Evolutionary conservation across 164 flowering plant species (phyloP).

Genomic region (Stephania cephalantha): DNA sequence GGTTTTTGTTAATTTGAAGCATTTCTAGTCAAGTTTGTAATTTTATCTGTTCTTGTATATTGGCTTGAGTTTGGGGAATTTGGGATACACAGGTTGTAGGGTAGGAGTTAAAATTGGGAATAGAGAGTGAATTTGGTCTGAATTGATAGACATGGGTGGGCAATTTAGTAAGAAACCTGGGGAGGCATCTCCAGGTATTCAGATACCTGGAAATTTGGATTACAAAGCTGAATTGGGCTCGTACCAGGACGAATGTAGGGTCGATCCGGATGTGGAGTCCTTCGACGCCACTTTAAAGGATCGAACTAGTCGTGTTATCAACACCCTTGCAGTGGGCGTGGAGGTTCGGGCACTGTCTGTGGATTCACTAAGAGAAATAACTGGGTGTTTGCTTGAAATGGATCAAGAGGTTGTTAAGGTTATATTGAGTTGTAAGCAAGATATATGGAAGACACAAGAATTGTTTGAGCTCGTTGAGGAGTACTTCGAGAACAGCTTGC

Average conservation of each 20-base stretch:
- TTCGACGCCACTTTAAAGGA: slow-evolving; percentile 53
- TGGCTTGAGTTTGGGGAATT: not conserved
- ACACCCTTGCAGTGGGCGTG: slow-evolving; percentile 41
- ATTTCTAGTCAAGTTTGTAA: not conserved
- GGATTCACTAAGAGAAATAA: slow-evolving; percentile 57
- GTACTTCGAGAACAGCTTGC: slow-evolving; percentile 65
- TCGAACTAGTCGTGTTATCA: slow-evolving; percentile 51
- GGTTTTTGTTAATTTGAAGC: not conserved
- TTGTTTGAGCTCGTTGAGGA: slow-evolving; percentile 61
- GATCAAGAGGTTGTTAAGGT: slow-evolving; percentile 67
- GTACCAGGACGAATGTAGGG: slow-evolving; percentile 56
- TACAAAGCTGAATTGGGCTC: slow-evolving; percentile 43
- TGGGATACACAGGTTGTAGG: no score
- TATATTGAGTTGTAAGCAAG: slow-evolving; percentile 52
- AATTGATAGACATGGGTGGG: slow-evolving; percentile 18
- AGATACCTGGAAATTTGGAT: slow-evolving; percentile 7
- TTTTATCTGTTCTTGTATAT: not conserved
- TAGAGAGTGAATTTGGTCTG: not conserved
- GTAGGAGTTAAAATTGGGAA: not conserved
- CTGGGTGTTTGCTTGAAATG: slow-evolving; percentile 61
- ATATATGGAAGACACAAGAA: slow-evolving; percentile 63
- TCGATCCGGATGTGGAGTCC: slow-evolving; percentile 49
- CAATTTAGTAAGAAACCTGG: slow-evolving; percentile 26
- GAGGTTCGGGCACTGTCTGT: slow-evolving; percentile 56
- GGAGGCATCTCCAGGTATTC: slow-evolving; percentile 17